A percentile compares a stretch with the other conserved stretches of the same genome.
These are phyloP conservation scores for Ampelomyces quisqualis DNA, from an alignment of 2,329 filamentous ascomycete species.

Conservation along the genomic window DNA sequence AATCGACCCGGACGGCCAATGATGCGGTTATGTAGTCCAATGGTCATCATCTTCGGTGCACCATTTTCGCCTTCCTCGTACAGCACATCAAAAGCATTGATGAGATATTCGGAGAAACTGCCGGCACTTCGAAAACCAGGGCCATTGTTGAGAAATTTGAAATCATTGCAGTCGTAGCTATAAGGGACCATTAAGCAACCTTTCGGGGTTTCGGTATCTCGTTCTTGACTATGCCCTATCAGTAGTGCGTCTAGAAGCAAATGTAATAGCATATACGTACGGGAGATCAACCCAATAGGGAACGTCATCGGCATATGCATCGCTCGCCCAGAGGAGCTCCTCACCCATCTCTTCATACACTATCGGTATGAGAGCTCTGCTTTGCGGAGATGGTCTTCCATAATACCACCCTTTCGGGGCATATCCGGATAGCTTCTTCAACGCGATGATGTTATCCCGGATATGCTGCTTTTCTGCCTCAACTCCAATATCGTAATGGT, in stretches of 20 bases:
- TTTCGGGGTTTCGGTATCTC: conserved; percentile 43
- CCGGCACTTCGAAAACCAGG: conserved; percentile 50
- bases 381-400: conserved; percentile 50
- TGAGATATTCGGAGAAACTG: conserved; percentile 51
- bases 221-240: conserved; percentile 39
- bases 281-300: conserved; percentile 59
- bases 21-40: conserved; percentile 56
- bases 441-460: conserved; percentile 44
- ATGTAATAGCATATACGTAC: background rate
- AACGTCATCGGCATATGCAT: conserved; percentile 57
- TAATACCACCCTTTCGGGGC: conserved; percentile 55
- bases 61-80: conserved; percentile 53
- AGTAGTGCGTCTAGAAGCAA: background rate
- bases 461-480: conserved; percentile 54
- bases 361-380: conserved; percentile 50
- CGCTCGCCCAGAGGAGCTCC: conserved; percentile 52
- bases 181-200: conserved; percentile 59
- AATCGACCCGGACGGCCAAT: conserved; percentile 56
- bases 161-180: conserved; percentile 58
- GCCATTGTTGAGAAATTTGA: conserved; percentile 48
- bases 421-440: conserved; percentile 50
- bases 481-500: conserved; percentile 50
- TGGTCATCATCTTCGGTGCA: conserved; percentile 54
- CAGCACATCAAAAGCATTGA: conserved; percentile 56
- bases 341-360: conserved; percentile 57